phyloP scores from a whole-genome alignment of 768 basidiomycete genomes.

The Suillus luteus region DNA sequence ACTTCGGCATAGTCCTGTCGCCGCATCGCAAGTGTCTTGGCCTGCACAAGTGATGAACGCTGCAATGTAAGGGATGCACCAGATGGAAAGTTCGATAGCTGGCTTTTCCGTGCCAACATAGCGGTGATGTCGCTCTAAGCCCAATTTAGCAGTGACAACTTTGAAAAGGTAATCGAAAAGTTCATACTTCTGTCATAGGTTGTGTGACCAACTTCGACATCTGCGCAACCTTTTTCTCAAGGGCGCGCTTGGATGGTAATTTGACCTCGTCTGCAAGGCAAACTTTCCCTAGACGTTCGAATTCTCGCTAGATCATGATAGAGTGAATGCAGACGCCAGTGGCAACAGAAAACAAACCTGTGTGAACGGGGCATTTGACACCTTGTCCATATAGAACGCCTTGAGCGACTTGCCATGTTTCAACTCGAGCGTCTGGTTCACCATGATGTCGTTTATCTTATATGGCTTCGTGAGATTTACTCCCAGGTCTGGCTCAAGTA shows the following conservation, averaged over 20 bases:
- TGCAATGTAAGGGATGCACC: constrained; percentile 48
- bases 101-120: constrained; percentile 72
- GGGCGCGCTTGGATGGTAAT: constrained; percentile 63
- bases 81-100: constrained; percentile 38
- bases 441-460: constrained; percentile 62
- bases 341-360: constrained; percentile 47
- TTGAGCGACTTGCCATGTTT: constrained; percentile 71
- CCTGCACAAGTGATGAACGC: constrained; percentile 66
- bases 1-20: constrained; percentile 72
- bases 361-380: constrained; percentile 73
- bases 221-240: constrained; percentile 67
- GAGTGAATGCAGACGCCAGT: constrained; percentile 8
- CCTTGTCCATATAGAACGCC: constrained; percentile 77
- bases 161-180: constrained; percentile 9
- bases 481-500: constrained; percentile 46
- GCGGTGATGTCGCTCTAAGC: constrained; percentile 76
- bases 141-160: constrained; percentile 15
- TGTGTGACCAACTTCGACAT: constrained; percentile 60
- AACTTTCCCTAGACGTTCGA: constrained; percentile 53
- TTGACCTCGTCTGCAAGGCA: constrained; percentile 55
- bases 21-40: constrained; percentile 71
- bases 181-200: constrained; percentile 77
- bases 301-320: constrained; percentile 60
- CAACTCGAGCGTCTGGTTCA: constrained; percentile 72
- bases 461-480: constrained; percentile 64